These are phyloP conservation scores for Mrakia gelida DNA, from an alignment of 768 basidiomycete genomes.

Conservation along the genomic window DNA sequence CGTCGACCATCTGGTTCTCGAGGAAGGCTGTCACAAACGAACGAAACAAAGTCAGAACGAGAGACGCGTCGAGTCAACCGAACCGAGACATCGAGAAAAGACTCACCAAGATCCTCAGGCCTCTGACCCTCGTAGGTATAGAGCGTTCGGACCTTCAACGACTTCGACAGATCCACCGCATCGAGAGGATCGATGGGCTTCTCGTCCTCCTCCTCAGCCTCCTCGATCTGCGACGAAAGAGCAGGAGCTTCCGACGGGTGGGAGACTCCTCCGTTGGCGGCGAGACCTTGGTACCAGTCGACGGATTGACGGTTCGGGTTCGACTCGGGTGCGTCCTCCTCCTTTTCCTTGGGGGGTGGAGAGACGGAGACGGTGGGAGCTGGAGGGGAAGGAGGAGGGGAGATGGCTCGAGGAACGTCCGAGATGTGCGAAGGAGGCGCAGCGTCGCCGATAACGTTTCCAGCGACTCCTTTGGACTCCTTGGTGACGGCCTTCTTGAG, in stretches of 20 bases:
- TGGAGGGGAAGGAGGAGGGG: slow-evolving; percentile 43
- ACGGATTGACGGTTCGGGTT: slow-evolving; percentile 68
- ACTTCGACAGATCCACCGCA: slow-evolving; percentile 59
- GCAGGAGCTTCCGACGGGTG: slow-evolving; percentile 28
- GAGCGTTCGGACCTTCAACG: slow-evolving; percentile 65
- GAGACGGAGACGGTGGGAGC: slow-evolving; percentile 19
- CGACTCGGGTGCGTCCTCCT: neutral
- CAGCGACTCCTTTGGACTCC: slow-evolving; percentile 66
- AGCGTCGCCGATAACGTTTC: slow-evolving; percentile 66
- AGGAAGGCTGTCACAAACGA: slow-evolving; percentile 57
- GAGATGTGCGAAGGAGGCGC: slow-evolving; percentile 68
- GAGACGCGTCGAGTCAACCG: neutral
- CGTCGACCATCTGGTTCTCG: slow-evolving; percentile 70
- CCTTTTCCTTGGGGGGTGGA: slow-evolving; percentile 18
- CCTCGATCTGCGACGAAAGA: slow-evolving; percentile 40
- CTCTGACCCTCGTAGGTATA: slow-evolving; percentile 83
- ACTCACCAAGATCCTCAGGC: slow-evolving; percentile 78
- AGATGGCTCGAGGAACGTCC: slow-evolving; percentile 43
- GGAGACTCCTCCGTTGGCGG: slow-evolving; percentile 55
- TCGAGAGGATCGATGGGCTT: slow-evolving; percentile 53
- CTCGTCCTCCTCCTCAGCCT: slow-evolving; percentile 53
- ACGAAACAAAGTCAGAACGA: slow-evolving; percentile 10
- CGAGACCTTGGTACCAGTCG: slow-evolving; percentile 86
- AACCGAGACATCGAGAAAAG: neutral
- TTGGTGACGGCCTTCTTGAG: slow-evolving; percentile 73